These are phyloP conservation scores for Melampsora larici-populina DNA, from an alignment of 1,284 basidiomycete genomes.

Conservation along the genomic window DNA sequence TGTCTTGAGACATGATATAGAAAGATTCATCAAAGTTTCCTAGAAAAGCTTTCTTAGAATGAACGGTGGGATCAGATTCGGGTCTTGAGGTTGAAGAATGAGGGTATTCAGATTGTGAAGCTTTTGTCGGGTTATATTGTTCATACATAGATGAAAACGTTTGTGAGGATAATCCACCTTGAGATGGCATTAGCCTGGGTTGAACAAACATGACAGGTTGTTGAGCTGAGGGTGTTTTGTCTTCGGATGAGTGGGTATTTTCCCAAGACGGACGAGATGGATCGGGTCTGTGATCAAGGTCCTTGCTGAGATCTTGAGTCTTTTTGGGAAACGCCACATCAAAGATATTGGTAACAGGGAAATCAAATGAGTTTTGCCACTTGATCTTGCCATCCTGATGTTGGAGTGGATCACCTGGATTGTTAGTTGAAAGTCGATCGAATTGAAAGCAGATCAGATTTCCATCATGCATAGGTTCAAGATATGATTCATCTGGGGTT, in stretches of 20 bases:
- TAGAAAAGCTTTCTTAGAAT: constrained; percentile 59
- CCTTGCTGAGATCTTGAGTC: neutral
- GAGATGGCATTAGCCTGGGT: constrained; percentile 66
- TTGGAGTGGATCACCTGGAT: constrained; percentile 8
- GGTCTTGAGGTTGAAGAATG: constrained; percentile 29
- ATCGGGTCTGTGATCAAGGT: constrained; percentile 30
- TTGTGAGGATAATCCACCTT: constrained; percentile 52
- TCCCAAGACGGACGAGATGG: constrained; percentile 65
- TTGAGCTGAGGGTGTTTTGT: constrained; percentile 53
- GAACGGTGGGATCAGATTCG: neutral
- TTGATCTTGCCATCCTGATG: constrained; percentile 49
- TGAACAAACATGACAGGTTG: constrained; percentile 73
- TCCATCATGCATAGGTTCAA: constrained; percentile 72
- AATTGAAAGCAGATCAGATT: constrained; percentile 68
- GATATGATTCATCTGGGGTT: constrained; percentile 70
- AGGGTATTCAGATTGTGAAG: neutral
- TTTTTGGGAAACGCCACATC: constrained; percentile 37
- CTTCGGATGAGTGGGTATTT: constrained; percentile 65
- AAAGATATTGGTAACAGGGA: constrained; percentile 59
- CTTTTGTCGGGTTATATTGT: constrained; percentile 30
- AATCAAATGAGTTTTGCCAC: constrained; percentile 63
- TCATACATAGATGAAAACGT: constrained; percentile 36
- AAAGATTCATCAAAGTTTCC: constrained; percentile 68
- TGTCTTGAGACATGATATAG: constrained; percentile 70
- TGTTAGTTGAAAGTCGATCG: constrained; percentile 53